Evolutionary conservation across 805 yeast species (phyloP).

Genomic region (Isabelozyma heimii): DNA sequence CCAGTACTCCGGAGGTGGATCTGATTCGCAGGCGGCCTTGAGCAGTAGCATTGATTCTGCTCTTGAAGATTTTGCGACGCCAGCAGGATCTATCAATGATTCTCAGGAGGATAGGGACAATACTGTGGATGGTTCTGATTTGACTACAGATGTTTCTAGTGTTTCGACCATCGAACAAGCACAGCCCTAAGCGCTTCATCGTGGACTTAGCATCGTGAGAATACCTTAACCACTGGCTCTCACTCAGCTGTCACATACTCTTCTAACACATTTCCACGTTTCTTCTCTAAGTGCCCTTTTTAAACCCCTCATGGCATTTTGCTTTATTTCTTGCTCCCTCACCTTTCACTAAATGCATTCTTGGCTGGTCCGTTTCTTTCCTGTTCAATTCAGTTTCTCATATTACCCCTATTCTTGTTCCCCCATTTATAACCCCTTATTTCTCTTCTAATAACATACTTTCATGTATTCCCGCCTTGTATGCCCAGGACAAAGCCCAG

Average conservation of each 20-base stretch:
- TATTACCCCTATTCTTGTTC: not conserved
- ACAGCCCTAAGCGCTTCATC: too few species aligned
- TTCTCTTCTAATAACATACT: too few species aligned
- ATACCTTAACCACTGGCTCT: too few species aligned
- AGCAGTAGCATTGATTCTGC: constrained; percentile 17
- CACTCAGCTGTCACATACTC: too few species aligned
- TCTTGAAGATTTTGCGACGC: constrained; percentile 4
- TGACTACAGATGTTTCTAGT: not conserved
- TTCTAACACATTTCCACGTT: too few species aligned
- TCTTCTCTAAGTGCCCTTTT: not conserved
- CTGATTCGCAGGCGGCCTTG: constrained; percentile 5
- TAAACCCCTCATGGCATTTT: too few species aligned
- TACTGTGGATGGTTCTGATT: not conserved
- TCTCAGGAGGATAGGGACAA: not conserved
- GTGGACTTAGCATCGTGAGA: too few species aligned
- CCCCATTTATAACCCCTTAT: too few species aligned
- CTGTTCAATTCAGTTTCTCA: not conserved
- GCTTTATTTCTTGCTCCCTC: too few species aligned
- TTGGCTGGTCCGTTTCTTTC: not conserved
- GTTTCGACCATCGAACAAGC: not conserved
- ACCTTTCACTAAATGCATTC: too few species aligned
- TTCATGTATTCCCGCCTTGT: too few species aligned
- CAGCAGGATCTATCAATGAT: not conserved
- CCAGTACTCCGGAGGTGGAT: constrained; percentile 9
- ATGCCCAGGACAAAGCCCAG: too few species aligned